Evolutionary conservation across 108 stramenopile genomes (phyloP).

Genomic region (Discostella pseudostelligera): DNA sequence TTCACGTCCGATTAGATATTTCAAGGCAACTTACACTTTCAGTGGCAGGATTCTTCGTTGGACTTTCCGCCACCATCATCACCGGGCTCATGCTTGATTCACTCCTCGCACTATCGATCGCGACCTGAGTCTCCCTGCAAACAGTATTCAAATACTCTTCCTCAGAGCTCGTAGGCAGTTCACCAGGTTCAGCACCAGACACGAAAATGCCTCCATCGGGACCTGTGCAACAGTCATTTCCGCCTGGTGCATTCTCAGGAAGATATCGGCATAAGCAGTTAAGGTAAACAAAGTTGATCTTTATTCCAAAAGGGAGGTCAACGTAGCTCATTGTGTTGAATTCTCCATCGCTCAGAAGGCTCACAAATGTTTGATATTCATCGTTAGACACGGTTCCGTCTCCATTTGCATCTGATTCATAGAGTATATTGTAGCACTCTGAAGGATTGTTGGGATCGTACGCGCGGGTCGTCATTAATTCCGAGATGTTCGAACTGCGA

Average conservation of each 20-base stretch:
- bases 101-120: conserved; percentile 32
- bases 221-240: conserved; percentile 23
- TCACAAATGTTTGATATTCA: conserved; percentile 34
- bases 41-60: not conserved
- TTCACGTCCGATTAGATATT: no score
- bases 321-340: conserved; percentile 9
- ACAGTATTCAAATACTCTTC: conserved; percentile 23
- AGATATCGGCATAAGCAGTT: conserved; percentile 23
- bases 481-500: not conserved
- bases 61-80: conserved; percentile 1
- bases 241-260: not conserved
- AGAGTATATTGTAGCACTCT: conserved; percentile 30
- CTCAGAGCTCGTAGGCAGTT: conserved; percentile 17
- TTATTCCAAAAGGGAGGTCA: conserved; percentile 36
- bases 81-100: conserved; percentile 9
- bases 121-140: conserved; percentile 34
- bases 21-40: not conserved
- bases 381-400: conserved; percentile 27
- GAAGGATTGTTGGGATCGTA: conserved; percentile 34
- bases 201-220: conserved; percentile 16
- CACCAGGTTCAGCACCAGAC: conserved; percentile 20
- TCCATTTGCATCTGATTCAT: conserved; percentile 19
- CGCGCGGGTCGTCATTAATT: conserved; percentile 3
- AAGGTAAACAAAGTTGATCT: conserved; percentile 47
- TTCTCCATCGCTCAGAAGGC: not conserved